Conservation (phyloP, 2,329 filamentous ascomycete species). For the Aureobasidium sp. region DNA sequence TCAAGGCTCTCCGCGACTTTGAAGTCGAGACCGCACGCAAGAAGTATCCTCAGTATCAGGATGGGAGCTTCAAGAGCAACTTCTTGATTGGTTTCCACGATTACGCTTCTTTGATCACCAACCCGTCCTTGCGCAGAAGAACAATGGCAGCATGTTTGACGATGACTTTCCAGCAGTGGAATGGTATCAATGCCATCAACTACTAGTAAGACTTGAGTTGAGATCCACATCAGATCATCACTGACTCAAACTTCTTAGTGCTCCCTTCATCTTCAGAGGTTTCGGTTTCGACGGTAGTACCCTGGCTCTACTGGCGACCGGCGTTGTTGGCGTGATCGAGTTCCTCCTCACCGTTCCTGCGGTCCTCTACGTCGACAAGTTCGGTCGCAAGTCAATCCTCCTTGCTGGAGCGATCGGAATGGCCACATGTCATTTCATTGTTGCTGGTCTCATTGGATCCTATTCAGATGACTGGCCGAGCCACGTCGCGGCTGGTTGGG, state of each 20-base stretch:
- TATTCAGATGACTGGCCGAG: constrained; percentile 21
- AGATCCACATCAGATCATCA: no score
- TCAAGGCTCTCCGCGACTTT: constrained; percentile 67
- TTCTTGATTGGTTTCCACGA: constrained; percentile 17
- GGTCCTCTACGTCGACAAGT: constrained; percentile 57
- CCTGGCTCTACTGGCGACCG: constrained; percentile 53
- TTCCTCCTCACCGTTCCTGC: constrained; percentile 57
- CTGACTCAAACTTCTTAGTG: not conserved
- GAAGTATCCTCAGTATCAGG: constrained; percentile 50
- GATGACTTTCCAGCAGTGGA: constrained; percentile 27
- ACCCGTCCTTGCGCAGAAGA: constrained; percentile 55
- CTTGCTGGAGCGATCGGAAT: constrained; percentile 27
- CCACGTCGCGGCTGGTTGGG: constrained; percentile 27
- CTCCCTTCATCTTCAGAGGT: constrained; percentile 38
- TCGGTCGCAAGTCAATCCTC: constrained; percentile 53
- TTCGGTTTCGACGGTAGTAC: constrained; percentile 37
- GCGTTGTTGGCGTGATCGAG: constrained; percentile 61
- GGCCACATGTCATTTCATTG: constrained; percentile 25
- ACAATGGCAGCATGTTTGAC: constrained; percentile 46
- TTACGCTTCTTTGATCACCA: constrained; percentile 44
- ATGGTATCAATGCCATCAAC: constrained; percentile 36
- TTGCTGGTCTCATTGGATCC: constrained; percentile 22
- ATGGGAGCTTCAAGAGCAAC: constrained; percentile 17
- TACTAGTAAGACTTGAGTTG: constrained; percentile 34
- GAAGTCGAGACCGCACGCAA: constrained; percentile 61